Evolutionary conservation across 805 yeast genomes (phyloP).

Genomic region (Candida namnaoensis): DNA sequence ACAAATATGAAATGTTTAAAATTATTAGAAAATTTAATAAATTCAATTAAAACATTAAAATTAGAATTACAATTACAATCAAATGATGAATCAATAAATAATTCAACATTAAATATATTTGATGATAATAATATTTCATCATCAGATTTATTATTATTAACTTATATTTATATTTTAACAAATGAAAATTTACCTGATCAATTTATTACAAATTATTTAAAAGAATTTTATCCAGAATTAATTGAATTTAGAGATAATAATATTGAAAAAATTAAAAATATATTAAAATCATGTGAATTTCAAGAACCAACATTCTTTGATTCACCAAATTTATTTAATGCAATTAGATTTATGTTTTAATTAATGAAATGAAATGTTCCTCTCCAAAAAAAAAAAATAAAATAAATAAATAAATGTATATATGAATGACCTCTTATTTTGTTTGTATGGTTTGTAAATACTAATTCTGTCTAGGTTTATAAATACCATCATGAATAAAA

Average conservation of each 20-base stretch:
- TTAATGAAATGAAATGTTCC: background rate
- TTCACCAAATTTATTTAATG: conserved; percentile 14
- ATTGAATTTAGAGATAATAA: conserved; percentile 6
- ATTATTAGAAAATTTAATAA: conserved; percentile 5
- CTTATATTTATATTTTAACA: conserved; percentile 26
- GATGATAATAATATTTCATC: conserved; percentile 13
- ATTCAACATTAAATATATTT: conserved; percentile 2
- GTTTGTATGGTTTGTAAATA: no score
- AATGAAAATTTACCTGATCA: conserved; percentile 28
- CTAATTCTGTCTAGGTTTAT: conserved; percentile 51
- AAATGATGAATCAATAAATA: background rate
- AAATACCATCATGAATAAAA: conserved; percentile 56
- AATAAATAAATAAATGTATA: no score
- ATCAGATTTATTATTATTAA: conserved; percentile 25
- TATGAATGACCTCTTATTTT: no score
- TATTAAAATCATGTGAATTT: conserved; percentile 5
- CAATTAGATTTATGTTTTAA: conserved; percentile 4
- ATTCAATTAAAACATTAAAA: conserved; percentile 6
- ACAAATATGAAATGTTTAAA: conserved; percentile 18
- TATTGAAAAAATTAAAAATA: conserved; percentile 4
- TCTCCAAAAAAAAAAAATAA: no score
- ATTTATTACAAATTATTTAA: conserved; percentile 24
- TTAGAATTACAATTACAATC: conserved; percentile 6
- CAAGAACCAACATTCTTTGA: conserved; percentile 13
- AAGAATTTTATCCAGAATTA: conserved; percentile 17